These are phyloP conservation scores for Zygosaccharomyces rouxii DNA, from an alignment of 805 yeast species.

Conservation along the genomic window DNA sequence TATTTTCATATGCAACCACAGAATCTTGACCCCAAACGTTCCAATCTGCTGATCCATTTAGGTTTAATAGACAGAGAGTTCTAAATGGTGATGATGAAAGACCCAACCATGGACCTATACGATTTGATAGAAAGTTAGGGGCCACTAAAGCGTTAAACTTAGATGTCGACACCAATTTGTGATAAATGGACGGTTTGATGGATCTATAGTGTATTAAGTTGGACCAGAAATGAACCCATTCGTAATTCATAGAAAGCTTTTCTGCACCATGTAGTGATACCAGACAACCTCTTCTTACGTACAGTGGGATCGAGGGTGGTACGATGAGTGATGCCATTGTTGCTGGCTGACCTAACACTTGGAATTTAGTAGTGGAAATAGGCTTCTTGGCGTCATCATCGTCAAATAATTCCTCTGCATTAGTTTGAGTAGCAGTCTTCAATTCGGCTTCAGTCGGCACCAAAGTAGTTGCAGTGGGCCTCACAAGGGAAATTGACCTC, in stretches of 20 bases:
- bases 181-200: conserved; percentile 21
- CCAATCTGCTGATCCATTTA: conserved; percentile 32
- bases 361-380: conserved; percentile 14
- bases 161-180: conserved; percentile 16
- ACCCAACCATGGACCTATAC: conserved; percentile 17
- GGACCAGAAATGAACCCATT: conserved; percentile 22
- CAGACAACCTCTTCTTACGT: conserved; percentile 28
- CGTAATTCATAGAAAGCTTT: conserved; percentile 19
- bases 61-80: conserved; percentile 19
- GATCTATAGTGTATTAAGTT: conserved; percentile 21
- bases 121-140: conserved; percentile 22
- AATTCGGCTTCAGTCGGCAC: conserved; percentile 21
- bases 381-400: conserved; percentile 8
- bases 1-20: conserved; percentile 30
- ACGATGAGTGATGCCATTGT: conserved; percentile 25
- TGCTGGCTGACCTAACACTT: conserved; percentile 24
- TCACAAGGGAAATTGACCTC: conserved; percentile 22
- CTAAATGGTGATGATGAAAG: conserved; percentile 19
- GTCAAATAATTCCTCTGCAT: conserved; percentile 18
- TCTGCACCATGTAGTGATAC: conserved; percentile 24
- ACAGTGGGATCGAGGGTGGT: conserved; percentile 22
- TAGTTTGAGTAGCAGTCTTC: conserved; percentile 14
- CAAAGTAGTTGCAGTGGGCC: conserved; percentile 19
- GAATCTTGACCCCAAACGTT: conserved; percentile 29
- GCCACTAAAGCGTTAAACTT: conserved; percentile 24